Base-by-base conservation (phyloP, 2,329 filamentous ascomycete species). In the Stagonosporopsis rhizophila region DNA sequence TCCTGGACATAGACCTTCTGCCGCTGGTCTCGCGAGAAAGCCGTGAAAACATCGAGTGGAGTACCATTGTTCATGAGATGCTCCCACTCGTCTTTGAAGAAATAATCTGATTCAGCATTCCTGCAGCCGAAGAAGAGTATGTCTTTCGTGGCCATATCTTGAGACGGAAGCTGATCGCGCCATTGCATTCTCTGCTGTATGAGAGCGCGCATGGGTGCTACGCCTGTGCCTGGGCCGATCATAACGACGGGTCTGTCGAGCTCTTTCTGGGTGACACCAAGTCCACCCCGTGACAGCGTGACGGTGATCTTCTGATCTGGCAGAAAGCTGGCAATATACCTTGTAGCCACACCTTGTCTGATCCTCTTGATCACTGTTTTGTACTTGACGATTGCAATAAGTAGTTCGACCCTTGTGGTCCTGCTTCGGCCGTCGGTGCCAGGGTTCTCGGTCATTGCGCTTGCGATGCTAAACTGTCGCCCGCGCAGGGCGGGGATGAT, bases 391-490 rank as follows among this genome's bases (percentile, higher is more conserved):
- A 98, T 88, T 0, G 95, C 93, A 38, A 93, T 85, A 3, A 96
- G 79, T 3, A 97, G 81, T 51, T 96, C 88, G 20, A 96, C 79
- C 14, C 79, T 77, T 1, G 83, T 83, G 6, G 71, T 64, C 4
- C 3, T n/a, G 2, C 20, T 38, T 19, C 35, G 9, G 11, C 60
- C 41, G 0, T 20, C 32, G 12, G 55, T 45, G 12, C 22, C n/a
- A 4, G 28, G 15, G 2, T 9, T 9, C 7, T 42, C 50, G 2
- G 59, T 58, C 6, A 87, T 88, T 6, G 89, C 89, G 61, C 90
- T 95, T 30, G 92, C 91, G 58, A 98, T 93, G 75, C 93, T 97
- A 73, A 96, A 99, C 66, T 96, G 90, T 6, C 95, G 85, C n/a
- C 88, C 89, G n/a, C 92, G 87, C 42, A 98, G 88, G 3, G 88